Conservation (phyloP, 805 yeast genomes). For the Lipomyces yamanashiensis region DNA sequence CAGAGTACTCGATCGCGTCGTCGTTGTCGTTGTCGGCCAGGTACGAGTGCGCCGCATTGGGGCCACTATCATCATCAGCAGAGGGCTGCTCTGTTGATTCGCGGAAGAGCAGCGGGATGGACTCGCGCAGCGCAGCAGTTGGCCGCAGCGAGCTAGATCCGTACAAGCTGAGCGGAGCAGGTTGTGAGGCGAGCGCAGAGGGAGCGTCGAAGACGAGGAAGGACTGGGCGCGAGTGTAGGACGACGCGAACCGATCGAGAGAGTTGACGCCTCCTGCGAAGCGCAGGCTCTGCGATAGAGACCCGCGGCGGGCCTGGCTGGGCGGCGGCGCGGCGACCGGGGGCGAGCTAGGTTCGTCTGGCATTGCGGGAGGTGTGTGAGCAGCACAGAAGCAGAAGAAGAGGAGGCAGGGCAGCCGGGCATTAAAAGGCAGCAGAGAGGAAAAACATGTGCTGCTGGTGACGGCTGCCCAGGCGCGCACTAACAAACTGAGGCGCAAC, state of each 20-base stretch:
- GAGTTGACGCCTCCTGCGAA: constrained; percentile 60
- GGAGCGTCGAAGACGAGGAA: constrained; percentile 61
- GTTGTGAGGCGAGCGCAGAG: constrained; percentile 60
- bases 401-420: not conserved
- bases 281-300: constrained; percentile 21
- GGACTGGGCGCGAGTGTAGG: constrained; percentile 78
- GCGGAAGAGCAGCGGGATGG: constrained; percentile 68
- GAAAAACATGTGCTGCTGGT: not conserved
- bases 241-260: constrained; percentile 76
- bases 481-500: not conserved
- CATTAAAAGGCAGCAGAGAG: not conserved
- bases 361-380: not conserved
- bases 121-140: constrained; percentile 12
- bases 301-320: constrained; percentile 21
- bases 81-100: not conserved
- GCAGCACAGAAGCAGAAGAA: not conserved
- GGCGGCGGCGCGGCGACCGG: not conserved
- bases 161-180: constrained; percentile 43
- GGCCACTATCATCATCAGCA: not conserved
- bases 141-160: constrained; percentile 4
- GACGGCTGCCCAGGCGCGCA: not conserved
- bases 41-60: not conserved
- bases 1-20: constrained; percentile 6
- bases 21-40: constrained; percentile 11
- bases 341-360: not conserved